Conservation (phyloP, 108 stramenopile species). For the Chaetoceros muelleri region DNA sequence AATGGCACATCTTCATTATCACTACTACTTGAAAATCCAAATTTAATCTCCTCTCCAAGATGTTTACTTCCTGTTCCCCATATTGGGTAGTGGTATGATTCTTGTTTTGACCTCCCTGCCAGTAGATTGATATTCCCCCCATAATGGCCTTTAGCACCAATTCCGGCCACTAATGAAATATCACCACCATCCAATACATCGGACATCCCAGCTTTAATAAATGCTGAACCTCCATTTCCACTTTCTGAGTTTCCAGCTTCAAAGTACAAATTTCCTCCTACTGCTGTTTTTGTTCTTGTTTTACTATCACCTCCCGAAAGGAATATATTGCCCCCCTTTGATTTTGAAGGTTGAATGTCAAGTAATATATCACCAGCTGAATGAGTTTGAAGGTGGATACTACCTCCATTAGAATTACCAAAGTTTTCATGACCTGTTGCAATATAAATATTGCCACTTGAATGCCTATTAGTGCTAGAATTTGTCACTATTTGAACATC, state of each 20-base stretch:
- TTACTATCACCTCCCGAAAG: slow-evolving; percentile 7
- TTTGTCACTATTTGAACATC: too few relatives aligned
- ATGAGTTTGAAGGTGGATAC: neutral
- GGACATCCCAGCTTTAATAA: slow-evolving; percentile 9
- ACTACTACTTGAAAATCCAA: slow-evolving; percentile 33
- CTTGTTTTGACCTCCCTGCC: slow-evolving; percentile 12
- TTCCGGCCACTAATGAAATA: slow-evolving; percentile 10
- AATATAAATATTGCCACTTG: neutral
- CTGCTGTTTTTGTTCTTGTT: neutral
- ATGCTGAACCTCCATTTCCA: slow-evolving; percentile 7
- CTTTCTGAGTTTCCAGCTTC: neutral
- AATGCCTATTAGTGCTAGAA: neutral
- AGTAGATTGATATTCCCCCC: slow-evolving; percentile 27
- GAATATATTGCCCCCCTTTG: slow-evolving; percentile 7
- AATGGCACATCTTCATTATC: neutral
- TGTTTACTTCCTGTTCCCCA: neutral
- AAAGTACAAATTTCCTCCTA: neutral
- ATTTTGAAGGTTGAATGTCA: neutral
- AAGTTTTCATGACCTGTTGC: neutral
- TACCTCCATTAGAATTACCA: neutral
- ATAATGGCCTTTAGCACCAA: neutral
- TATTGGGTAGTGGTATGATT: neutral
- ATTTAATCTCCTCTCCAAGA: slow-evolving; percentile 15
- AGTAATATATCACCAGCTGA: neutral
- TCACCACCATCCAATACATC: slow-evolving; percentile 12